Base-by-base conservation (phyloP, 2,329 filamentous ascomycete genomes). In the Epichloe coenophiala region DNA sequence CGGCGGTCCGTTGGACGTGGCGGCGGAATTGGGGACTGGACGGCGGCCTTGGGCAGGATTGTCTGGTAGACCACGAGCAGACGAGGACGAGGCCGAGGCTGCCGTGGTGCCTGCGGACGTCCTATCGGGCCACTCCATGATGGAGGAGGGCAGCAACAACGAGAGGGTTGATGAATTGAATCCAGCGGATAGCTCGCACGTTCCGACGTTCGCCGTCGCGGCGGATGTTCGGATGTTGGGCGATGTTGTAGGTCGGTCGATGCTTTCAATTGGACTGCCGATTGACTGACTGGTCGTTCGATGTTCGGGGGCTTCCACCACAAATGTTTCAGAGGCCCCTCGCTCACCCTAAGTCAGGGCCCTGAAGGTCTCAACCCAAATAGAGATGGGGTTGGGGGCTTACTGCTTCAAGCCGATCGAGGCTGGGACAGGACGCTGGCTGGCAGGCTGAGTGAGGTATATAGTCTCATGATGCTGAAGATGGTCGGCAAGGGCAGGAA, bases 1-100 rank as follows among this genome's bases (percentile, higher is more conserved):
- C 51, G 63, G 63, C 54, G 63, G 64, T 47, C 68, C 67, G 55
- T 71, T 72, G 48, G 68, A 63, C 55, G 66, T 60, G 51, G 68
- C 59, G 51, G 65, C 56, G 54, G 65, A 67, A 57, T 65, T 68
- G 51, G 64, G 66, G 17, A 68, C 63, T 38, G 64, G 64, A 47
- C 66, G 68, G 55, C 68, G 68, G 54, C 62, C 65, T 47, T 64
- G 63, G 49, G 62, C 62, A 51, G 65, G 66, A 58, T 63, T 67
- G 42, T 75, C 73, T 51, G 67, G 62, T 56, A 72, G 54, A 51
- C 62, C 68, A 56, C 72, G 58, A 36, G 60, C 52, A 48, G 59
- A 55, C 47, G 59, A 52, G 31, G 62, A 53, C 47, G 60, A 61
- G 23, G 58, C 53, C 46, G 60, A 61, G 23, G 58, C 54, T 53